Percentiles rank a stretch among this genome's conserved stretches.
Evolutionary conservation across 75 land plant species (phyloP).

Genomic region (Cupressus sempervirens): DNA sequence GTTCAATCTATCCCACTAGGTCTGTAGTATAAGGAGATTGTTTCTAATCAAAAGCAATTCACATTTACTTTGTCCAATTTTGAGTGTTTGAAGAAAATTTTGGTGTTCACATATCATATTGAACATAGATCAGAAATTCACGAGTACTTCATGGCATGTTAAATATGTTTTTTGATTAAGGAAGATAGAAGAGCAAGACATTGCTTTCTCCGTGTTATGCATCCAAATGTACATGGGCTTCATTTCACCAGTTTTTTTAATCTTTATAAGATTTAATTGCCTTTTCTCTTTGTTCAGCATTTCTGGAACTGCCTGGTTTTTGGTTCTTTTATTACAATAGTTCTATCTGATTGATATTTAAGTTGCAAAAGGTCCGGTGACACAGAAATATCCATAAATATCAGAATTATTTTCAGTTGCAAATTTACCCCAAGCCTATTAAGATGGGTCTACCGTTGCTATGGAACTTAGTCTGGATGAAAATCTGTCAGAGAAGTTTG

Average conservation of each 20-base stretch:
- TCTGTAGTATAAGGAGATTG: background rate
- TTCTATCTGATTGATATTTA: background rate
- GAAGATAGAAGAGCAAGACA: no score
- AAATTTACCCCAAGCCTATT: background rate
- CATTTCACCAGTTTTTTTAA: background rate
- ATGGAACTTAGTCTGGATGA: no score
- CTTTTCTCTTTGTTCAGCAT: background rate
- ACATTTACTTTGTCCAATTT: no score
- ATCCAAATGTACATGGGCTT: background rate
- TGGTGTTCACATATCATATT: no score
- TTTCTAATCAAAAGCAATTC: background rate
- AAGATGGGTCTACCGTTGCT: background rate
- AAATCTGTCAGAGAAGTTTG: no score
- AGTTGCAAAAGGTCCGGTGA: background rate
- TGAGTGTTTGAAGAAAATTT: no score
- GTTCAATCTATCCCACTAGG: background rate
- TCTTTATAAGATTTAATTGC: background rate
- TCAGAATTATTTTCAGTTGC: background rate
- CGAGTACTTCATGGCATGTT: no score
- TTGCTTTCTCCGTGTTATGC: background rate
- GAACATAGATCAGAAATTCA: no score
- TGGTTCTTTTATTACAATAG: background rate
- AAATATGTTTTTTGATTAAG: no score
- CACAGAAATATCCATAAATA: background rate
- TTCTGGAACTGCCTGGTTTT: background rate